Percentiles rank a stretch among this genome's conserved stretches.
Evolutionary conservation across 106 monocot genomes (phyloP).

Genomic region (Amphibolis antarctica): DNA sequence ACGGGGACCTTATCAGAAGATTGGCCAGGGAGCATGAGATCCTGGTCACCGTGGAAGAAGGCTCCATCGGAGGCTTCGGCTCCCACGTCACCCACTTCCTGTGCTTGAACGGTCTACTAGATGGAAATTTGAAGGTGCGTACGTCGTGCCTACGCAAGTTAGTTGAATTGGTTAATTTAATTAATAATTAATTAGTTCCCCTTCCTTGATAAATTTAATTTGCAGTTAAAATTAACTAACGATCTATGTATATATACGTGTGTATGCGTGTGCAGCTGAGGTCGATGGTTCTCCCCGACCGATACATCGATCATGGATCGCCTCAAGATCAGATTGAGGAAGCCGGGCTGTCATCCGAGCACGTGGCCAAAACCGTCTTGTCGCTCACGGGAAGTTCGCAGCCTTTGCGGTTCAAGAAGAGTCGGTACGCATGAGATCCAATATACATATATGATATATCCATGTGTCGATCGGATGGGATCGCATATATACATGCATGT

Average conservation of each 20-base stretch:
- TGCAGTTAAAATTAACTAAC: too few species aligned
- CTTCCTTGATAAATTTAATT: not conserved
- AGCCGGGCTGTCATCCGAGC: slow-evolving; percentile 8
- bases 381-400: slow-evolving; percentile 7
- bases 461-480: too few species aligned
- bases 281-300: slow-evolving; percentile 17
- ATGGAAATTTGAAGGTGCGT: slow-evolving; percentile 19
- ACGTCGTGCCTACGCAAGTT: too few species aligned
- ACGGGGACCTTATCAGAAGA: slow-evolving; percentile 5
- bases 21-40: slow-evolving; percentile 12
- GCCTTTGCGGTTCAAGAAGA: slow-evolving; percentile 5
- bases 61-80: slow-evolving; percentile 17
- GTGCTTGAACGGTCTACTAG: slow-evolving; percentile 10
- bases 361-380: slow-evolving; percentile 12
- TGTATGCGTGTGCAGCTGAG: slow-evolving; percentile 11
- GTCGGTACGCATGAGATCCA: too few species aligned
- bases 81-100: slow-evolving; percentile 16
- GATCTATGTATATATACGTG: too few species aligned
- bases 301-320: slow-evolving; percentile 20
- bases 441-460: too few species aligned
- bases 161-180: too few species aligned
- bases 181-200: not conserved
- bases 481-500: too few species aligned
- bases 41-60: slow-evolving; percentile 18
- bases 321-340: slow-evolving; percentile 14